A percentile compares a stretch with the other conserved stretches of the same genome.
phyloP scores from a whole-genome alignment of 176 grass and related monocot species.

The Aegilops bicornis region DNA sequence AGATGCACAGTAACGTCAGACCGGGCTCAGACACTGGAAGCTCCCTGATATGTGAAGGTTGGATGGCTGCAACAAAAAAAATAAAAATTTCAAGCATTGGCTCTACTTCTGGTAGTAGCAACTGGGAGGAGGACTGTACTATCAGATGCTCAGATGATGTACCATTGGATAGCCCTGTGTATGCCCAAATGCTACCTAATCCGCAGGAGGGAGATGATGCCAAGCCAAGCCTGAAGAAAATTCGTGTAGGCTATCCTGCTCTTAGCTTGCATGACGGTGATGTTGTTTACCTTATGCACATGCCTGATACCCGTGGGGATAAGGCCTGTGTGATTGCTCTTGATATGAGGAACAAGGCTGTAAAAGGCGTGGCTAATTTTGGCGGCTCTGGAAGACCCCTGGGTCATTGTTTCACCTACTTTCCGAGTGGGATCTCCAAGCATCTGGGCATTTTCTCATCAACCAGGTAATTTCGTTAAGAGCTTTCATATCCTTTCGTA shows the following conservation, averaged over 20 bases:
- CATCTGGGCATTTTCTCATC: not conserved
- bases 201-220: not conserved
- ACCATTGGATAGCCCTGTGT: not conserved
- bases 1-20: not conserved
- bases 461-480: not conserved
- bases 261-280: slow-evolving; percentile 5
- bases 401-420: not conserved
- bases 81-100: not conserved
- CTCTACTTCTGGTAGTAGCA: not conserved
- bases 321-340: not conserved
- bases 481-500: not conserved
- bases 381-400: not conserved
- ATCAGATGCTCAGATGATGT: not conserved
- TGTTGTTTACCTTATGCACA: slow-evolving; percentile 24
- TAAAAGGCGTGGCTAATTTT: not conserved
- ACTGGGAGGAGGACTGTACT: not conserved
- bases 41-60: not conserved
- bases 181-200: not conserved
- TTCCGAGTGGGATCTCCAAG: not conserved
- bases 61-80: not conserved
- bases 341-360: not conserved
- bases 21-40: not conserved
- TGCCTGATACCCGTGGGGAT: rapidly evolving
- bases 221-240: not conserved
- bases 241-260: not conserved